These are phyloP conservation scores for Chenopodium quinoa DNA, from an alignment of 148 eudicot species.

Conservation along the genomic window DNA sequence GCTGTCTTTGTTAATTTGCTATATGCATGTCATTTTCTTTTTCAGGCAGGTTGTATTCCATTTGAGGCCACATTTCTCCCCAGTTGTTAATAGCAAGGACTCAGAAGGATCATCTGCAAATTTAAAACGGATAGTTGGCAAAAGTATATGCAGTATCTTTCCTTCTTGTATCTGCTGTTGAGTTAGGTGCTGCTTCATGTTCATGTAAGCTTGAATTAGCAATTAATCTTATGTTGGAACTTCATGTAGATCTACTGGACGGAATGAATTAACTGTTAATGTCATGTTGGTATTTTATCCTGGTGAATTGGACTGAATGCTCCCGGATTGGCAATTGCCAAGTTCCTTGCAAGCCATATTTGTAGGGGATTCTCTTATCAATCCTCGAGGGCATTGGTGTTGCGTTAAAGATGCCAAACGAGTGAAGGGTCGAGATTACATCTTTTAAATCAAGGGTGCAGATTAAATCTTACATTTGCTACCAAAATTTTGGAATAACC, in stretches of 20 bases:
- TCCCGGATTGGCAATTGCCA: too few relatives aligned
- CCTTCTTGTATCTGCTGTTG: not conserved
- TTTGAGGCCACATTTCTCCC: not conserved
- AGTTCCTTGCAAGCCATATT: too few relatives aligned
- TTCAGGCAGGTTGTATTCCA: not conserved
- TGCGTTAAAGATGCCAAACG: too few relatives aligned
- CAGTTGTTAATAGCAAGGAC: not conserved
- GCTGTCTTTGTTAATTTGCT: not conserved
- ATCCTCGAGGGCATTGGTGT: too few relatives aligned
- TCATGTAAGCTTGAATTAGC: not conserved
- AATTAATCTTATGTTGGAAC: not conserved
- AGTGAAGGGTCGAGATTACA: too few relatives aligned
- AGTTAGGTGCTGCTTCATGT: not conserved
- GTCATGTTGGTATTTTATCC: not conserved
- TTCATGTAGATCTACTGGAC: not conserved
- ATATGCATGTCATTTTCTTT: too few relatives aligned
- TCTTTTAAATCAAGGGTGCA: too few relatives aligned
- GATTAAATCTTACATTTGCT: too few relatives aligned
- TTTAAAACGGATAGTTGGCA: not conserved
- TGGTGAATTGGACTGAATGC: not conserved
- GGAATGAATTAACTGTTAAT: not conserved
- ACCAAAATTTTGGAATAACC: too few relatives aligned
- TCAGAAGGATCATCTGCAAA: not conserved
- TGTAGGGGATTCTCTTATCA: too few relatives aligned
- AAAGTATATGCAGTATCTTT: not conserved